phyloP scores from a whole-genome alignment of 2,329 filamentous ascomycete genomes.

The Cladobotryum protrusum region DNA sequence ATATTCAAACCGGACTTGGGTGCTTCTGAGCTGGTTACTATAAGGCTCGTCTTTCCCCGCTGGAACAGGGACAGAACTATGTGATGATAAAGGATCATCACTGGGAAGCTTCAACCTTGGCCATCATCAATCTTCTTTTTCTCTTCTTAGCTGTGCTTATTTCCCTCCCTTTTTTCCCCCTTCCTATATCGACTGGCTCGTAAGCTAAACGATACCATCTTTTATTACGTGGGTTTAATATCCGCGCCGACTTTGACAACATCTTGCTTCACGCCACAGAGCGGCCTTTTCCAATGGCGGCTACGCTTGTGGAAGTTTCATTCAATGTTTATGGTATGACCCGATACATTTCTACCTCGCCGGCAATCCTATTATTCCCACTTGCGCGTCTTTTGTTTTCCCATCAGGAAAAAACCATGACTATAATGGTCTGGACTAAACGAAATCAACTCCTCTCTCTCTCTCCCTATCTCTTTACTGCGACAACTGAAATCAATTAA shows the following conservation, averaged over 20 bases:
- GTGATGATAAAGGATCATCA: slow-evolving; percentile 32
- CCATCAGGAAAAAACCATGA: slow-evolving; percentile 1
- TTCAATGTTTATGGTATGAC: slow-evolving; percentile 4
- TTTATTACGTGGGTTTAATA: slow-evolving; percentile 7
- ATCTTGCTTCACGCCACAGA: slow-evolving; percentile 2
- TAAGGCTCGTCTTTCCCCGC: slow-evolving; percentile 51
- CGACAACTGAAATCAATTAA: slow-evolving; percentile 6
- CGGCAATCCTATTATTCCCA: background rate
- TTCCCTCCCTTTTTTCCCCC: slow-evolving; percentile 15
- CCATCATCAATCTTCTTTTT: slow-evolving; percentile 14
- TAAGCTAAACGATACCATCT: slow-evolving; percentile 8
- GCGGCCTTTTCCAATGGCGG: slow-evolving; percentile 2
- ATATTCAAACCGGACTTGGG: slow-evolving; percentile 46
- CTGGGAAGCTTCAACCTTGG: slow-evolving; percentile 19
- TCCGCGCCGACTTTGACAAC: slow-evolving; percentile 7
- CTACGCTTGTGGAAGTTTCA: slow-evolving; percentile 1
- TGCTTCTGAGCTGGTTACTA: slow-evolving; percentile 56
- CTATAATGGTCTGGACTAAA: slow-evolving; percentile 4
- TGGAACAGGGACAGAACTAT: slow-evolving; percentile 39
- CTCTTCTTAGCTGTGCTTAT: slow-evolving; percentile 21
- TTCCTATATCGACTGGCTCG: slow-evolving; percentile 13
- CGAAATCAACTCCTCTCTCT: background rate
- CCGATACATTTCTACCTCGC: slow-evolving; percentile 2
- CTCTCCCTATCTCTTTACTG: background rate
- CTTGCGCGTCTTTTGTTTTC: slow-evolving; percentile 2